Conservation (phyloP, 345 rosid species). For the Moricandia arvensis region DNA sequence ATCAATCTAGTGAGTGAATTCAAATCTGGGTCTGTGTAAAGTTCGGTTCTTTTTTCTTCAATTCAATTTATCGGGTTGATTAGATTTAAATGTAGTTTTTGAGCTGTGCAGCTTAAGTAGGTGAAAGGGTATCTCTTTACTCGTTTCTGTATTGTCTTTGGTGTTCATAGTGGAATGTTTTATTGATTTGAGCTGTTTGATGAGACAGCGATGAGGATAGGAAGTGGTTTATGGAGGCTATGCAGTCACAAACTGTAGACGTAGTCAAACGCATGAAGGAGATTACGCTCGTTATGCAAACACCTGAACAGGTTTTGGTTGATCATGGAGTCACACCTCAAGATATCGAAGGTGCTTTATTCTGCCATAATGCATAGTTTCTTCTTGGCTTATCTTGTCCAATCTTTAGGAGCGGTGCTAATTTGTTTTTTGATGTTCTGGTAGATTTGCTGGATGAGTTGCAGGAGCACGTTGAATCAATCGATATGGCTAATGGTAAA, state of each 20-base stretch:
- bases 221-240: conserved; percentile 97
- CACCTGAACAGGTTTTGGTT: conserved; percentile 71
- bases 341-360: conserved; percentile 88
- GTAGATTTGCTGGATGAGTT: conserved; percentile 42
- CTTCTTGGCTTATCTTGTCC: not conserved
- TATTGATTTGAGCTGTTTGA: conserved; percentile 4
- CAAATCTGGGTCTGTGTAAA: conserved; percentile 1
- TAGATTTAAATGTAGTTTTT: not conserved
- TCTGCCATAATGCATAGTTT: not conserved
- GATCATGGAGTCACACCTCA: conserved; percentile 75
- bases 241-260: conserved; percentile 84
- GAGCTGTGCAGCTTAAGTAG: not conserved
- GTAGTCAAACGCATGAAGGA: conserved; percentile 92
- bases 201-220: conserved; percentile 82
- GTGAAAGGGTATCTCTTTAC: not conserved
- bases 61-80: not conserved
- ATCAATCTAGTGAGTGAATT: not conserved
- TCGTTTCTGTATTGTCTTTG: not conserved
- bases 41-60: not conserved
- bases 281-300: conserved; percentile 82
- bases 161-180: not conserved
- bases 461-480: conserved; percentile 43
- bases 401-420: not conserved
- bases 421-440: not conserved
- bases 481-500: conserved; percentile 45